A percentile compares a stretch with the other conserved stretches of the same genome.
These are phyloP conservation scores for Apiospora saccharicola DNA, from an alignment of 2,329 filamentous ascomycete genomes.

Conservation along the genomic window DNA sequence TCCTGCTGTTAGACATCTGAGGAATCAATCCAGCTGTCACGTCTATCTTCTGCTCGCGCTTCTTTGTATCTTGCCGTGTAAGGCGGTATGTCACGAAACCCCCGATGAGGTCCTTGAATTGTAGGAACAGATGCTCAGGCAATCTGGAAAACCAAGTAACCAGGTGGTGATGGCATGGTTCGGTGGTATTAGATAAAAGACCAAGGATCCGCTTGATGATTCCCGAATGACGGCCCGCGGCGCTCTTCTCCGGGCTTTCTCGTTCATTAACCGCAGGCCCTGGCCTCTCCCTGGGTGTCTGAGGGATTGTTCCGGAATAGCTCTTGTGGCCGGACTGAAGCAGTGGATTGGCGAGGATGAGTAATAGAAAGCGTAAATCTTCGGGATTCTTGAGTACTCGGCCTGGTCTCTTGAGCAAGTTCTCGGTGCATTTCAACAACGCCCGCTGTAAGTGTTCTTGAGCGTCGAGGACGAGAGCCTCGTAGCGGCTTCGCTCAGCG, in stretches of 20 bases:
- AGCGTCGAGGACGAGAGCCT: conserved; percentile 59
- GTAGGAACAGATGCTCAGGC: conserved; percentile 71
- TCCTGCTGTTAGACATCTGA: conserved; percentile 71
- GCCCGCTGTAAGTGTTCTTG: conserved; percentile 74
- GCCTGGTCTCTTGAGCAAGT: conserved; percentile 80
- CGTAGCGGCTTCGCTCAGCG: conserved; percentile 52
- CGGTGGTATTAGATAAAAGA: conserved; percentile 76
- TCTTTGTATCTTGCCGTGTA: conserved; percentile 73
- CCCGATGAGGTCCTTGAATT: conserved; percentile 77
- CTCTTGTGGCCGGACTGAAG: conserved; percentile 57
- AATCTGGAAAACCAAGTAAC: conserved; percentile 81
- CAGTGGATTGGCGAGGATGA: conserved; percentile 81
- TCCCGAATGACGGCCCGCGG: conserved; percentile 76
- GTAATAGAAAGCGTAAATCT: conserved; percentile 79
- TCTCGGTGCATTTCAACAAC: conserved; percentile 80
- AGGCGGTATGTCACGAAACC: conserved; percentile 85
- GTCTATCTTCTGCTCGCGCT: conserved; percentile 65
- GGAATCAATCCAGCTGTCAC: conserved; percentile 75
- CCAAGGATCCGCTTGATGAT: conserved; percentile 87
- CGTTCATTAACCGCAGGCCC: not conserved
- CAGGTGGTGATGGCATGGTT: conserved; percentile 78
- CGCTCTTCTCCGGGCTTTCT: conserved; percentile 38
- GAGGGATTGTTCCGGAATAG: conserved; percentile 30
- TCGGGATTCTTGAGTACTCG: conserved; percentile 71
- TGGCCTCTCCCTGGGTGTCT: conserved; percentile 1